These are phyloP conservation scores for Sporothrix sp. DNA, from an alignment of 2,329 filamentous ascomycete species.

Conservation along the genomic window DNA sequence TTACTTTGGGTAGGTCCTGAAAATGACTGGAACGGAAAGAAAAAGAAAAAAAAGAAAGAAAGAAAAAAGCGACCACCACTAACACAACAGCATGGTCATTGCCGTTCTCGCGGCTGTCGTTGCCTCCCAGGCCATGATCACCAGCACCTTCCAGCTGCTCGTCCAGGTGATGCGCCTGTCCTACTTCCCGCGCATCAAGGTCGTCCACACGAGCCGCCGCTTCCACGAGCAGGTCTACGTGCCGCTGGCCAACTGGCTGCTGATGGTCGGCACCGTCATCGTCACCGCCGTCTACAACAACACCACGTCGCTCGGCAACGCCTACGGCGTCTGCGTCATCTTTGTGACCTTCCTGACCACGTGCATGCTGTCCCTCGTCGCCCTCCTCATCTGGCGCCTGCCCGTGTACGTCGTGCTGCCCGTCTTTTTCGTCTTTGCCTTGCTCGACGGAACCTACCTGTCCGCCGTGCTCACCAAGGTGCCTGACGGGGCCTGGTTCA, in stretches of 20 bases:
- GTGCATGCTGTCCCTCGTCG: slow-evolving; percentile 61
- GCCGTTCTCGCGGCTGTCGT: slow-evolving; percentile 64
- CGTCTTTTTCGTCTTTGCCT: slow-evolving; percentile 54
- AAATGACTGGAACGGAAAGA: no score
- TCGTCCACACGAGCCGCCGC: slow-evolving; percentile 58
- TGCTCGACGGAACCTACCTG: slow-evolving; percentile 59
- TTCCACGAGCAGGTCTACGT: slow-evolving; percentile 72
- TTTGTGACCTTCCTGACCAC: slow-evolving; percentile 72
- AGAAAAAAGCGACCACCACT: no score
- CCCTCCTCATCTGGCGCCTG: slow-evolving; percentile 62
- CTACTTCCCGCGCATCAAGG: slow-evolving; percentile 68
- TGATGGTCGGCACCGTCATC: slow-evolving; percentile 67
- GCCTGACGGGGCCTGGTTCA: slow-evolving; percentile 70
- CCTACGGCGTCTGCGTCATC: slow-evolving; percentile 72
- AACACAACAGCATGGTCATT: slow-evolving; percentile 50
- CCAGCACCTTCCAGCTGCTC: slow-evolving; percentile 60
- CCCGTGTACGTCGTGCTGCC: slow-evolving; percentile 49
- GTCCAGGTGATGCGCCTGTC: slow-evolving; percentile 59
- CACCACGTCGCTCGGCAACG: slow-evolving; percentile 60
- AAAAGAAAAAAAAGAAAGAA: no score
- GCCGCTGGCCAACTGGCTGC: slow-evolving; percentile 64
- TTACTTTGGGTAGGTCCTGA: slow-evolving; percentile 39
- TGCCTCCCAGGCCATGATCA: slow-evolving; percentile 71
- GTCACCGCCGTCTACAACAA: slow-evolving; percentile 67
- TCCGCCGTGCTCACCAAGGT: slow-evolving; percentile 63